Evolutionary conservation across 345 rosid genomes (phyloP).

Genomic region (Hypericum perforatum): DNA sequence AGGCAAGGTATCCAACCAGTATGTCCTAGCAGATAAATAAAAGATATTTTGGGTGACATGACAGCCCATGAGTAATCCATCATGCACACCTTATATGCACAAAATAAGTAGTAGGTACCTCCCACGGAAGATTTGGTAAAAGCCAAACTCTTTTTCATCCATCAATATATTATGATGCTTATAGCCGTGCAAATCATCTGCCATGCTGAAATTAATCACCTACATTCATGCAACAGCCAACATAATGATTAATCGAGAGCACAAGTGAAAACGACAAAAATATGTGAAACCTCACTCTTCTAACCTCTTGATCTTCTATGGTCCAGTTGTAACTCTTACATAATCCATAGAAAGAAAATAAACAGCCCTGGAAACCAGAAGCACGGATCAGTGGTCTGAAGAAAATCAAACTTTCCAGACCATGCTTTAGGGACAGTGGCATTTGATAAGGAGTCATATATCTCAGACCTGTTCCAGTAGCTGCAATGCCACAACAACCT

Average conservation of each 20-base stretch:
- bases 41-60: no score
- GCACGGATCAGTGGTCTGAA: neutral
- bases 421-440: no score
- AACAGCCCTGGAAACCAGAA: slow-evolving; percentile 51
- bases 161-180: slow-evolving; percentile 19
- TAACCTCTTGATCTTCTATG: slow-evolving; percentile 65
- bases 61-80: neutral
- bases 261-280: slow-evolving; percentile 9
- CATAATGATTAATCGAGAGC: neutral
- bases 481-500: no score
- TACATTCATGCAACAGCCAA: slow-evolving; percentile 17
- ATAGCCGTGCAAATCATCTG: slow-evolving; percentile 19
- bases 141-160: slow-evolving; percentile 42
- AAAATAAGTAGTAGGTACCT: slow-evolving; percentile 33
- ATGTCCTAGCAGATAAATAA: no score
- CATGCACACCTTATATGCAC: neutral
- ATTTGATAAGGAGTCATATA: no score
- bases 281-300: slow-evolving; percentile 7
- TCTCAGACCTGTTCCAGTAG: no score
- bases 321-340: slow-evolving; percentile 70
- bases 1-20: no score
- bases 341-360: slow-evolving; percentile 71
- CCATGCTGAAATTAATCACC: slow-evolving; percentile 46
- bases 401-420: no score
- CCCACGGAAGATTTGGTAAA: slow-evolving; percentile 57